phyloP scores from a whole-genome alignment of 208 protist genomes.

The Leishmania turanica region DNA sequence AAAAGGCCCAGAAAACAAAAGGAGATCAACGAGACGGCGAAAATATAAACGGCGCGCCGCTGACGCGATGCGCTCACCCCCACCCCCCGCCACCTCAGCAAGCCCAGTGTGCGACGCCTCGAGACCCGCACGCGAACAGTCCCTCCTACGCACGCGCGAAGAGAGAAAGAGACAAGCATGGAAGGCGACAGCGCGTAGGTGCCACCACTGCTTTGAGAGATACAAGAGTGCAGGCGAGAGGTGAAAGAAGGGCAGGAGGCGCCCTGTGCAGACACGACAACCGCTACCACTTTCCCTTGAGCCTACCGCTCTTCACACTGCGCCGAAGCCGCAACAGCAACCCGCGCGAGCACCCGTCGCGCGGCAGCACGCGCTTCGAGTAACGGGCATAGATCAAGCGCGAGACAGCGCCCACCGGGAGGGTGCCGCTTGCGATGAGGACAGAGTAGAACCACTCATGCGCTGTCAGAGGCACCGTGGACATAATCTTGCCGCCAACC shows the following conservation, averaged over 20 bases:
- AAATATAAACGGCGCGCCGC: not conserved
- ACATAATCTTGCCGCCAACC: constrained; percentile 80
- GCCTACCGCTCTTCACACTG: constrained; percentile 1
- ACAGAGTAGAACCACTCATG: constrained; percentile 72
- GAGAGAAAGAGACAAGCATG: not conserved
- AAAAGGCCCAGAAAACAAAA: not conserved
- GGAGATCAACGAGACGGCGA: not conserved
- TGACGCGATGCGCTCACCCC: not conserved
- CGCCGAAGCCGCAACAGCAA: constrained; percentile 11
- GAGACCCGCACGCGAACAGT: not conserved
- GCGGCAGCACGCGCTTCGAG: constrained; percentile 10
- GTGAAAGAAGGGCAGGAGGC: not conserved
- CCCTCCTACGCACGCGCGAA: not conserved
- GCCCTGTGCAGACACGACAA: not conserved
- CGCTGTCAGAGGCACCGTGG: constrained; percentile 68
- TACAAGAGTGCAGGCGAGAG: not conserved
- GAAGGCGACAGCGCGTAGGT: not conserved
- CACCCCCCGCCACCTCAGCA: not conserved
- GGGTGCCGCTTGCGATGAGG: constrained; percentile 40
- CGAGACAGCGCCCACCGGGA: constrained; percentile 51
- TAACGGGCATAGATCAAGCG: constrained; percentile 33
- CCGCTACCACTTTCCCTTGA: constrained; percentile 13
- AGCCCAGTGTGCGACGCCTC: not conserved
- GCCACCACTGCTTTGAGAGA: not conserved
- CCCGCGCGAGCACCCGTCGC: constrained; percentile 23